phyloP scores from a whole-genome alignment of 768 basidiomycete genomes.

The Tricholoma flavovirens region DNA sequence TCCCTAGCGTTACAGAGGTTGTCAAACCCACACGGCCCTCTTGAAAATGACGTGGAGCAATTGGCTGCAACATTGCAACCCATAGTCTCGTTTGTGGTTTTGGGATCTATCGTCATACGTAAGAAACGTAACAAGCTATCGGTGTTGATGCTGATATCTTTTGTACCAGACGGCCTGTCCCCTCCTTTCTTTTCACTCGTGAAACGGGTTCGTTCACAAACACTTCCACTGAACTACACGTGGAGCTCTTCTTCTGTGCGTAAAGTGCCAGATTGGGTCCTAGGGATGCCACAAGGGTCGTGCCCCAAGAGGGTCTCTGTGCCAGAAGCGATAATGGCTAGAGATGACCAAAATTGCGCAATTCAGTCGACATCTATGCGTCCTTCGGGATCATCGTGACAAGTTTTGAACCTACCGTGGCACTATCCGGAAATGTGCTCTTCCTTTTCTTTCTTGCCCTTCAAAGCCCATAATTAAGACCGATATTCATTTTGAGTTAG shows the following conservation, averaged over 20 bases:
- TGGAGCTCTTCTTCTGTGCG: neutral
- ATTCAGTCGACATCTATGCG: no score
- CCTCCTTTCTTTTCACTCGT: neutral
- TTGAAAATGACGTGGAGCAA: constrained; percentile 61
- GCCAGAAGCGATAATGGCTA: neutral
- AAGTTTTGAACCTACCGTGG: no score
- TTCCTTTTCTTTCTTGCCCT: no score
- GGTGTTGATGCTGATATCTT: neutral
- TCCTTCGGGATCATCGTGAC: no score
- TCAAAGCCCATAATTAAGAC: no score
- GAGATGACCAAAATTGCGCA: neutral
- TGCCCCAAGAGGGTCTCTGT: neutral
- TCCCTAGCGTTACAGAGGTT: constrained; percentile 63
- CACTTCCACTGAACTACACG: neutral
- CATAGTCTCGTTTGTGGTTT: constrained; percentile 82
- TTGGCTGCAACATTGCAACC: constrained; percentile 73
- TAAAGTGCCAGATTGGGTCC: no score
- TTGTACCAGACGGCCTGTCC: neutral
- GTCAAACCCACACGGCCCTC: constrained; percentile 51
- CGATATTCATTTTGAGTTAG: no score
- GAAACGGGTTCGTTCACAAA: neutral
- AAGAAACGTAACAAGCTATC: constrained; percentile 21
- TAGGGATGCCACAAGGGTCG: no score
- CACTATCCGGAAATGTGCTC: no score
- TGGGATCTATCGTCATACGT: constrained; percentile 84